Base-by-base conservation (phyloP, 345 rosid species). In the Syzygium aromaticum region DNA sequence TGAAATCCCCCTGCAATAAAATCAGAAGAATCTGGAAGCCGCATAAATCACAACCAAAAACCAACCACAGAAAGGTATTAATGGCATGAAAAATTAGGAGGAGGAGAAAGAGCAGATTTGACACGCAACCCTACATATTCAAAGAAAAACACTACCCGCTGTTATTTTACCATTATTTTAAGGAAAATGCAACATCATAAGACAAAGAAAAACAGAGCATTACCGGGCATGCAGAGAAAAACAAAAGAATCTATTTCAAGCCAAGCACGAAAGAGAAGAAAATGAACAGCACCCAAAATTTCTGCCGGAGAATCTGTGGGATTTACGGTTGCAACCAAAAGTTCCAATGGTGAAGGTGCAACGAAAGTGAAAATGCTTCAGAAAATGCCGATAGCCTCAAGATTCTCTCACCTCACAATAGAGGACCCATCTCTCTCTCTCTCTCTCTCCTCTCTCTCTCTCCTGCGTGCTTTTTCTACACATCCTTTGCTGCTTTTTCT, bases 1-100 rank as follows among this genome's bases (percentile, higher is more conserved):
- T 83, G 61, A 19, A 33, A 30, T 25, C 54, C 86, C 85, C 77
- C 57, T 33, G 52, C 30, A 53, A 38, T 51, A 27, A 27, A 51
- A 40, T 43, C 59, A 84, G 88, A 84, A 87, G 83, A 73, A 87
- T 84, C 88, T 63, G 86, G 89, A 84, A 87, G 59, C 85, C 59
- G 17, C 1, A 57, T 4, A 19, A 19, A 46, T 23, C 57, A 27
- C 17, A 40, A 13, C 1, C 30, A 83, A 57, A 83, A 53, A 59
- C 46, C 51, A 52, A 54, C 84, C 54, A 2, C 84, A 63, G 57
- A 77, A 17, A 52, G 19, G 17, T 67, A 28, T 25, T 16, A 52
- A 51, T 57, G 77, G 64, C 57, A 51, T 28, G 53, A 49, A 84
- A 84, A 30, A 84, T 30, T 10, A 85, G 73, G 28, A 40, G 54